These are phyloP conservation scores for Blastocystis sp. DNA, from an alignment of 352 stramenopile species.

Conservation along the genomic window DNA sequence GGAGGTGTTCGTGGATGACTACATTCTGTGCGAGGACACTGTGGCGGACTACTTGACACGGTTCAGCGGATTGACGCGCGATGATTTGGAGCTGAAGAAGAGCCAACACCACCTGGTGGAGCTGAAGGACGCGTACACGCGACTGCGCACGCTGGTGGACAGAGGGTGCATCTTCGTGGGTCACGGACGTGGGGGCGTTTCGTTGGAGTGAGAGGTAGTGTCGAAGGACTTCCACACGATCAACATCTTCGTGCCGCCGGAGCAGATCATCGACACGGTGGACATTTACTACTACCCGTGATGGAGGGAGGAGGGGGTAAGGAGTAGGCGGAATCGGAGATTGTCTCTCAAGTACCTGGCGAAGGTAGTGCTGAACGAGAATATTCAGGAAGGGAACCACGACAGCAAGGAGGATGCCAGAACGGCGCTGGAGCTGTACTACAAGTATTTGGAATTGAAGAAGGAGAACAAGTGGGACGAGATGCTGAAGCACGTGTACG, in stretches of 20 bases:
- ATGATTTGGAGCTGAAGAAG: constrained; percentile 78
- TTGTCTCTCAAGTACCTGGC: constrained; percentile 82
- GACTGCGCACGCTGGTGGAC: constrained; percentile 82
- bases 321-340: constrained; percentile 76
- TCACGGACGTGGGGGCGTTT: constrained; percentile 68
- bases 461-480: constrained; percentile 72
- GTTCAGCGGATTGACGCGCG: constrained; percentile 80
- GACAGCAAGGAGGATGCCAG: constrained; percentile 85
- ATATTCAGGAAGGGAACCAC: constrained; percentile 85
- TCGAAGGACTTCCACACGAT: constrained; percentile 82
- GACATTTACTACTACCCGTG: constrained; percentile 79
- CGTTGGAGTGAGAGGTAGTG: constrained; percentile 77
- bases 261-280: constrained; percentile 84
- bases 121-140: constrained; percentile 80
- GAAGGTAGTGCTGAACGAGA: constrained; percentile 79
- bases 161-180: constrained; percentile 73
- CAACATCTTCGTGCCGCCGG: constrained; percentile 81
- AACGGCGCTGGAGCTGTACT: constrained; percentile 79
- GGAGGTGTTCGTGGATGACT: constrained; percentile 81
- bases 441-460: constrained; percentile 78
- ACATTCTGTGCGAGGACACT: constrained; percentile 80
- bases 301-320: neutral
- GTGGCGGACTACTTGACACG: constrained; percentile 84
- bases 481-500: constrained; percentile 63
- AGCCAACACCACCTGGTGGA: constrained; percentile 80